Evolutionary conservation across 768 basidiomycete genomes (phyloP).

Genomic region (Cystobasidium ongulense): DNA sequence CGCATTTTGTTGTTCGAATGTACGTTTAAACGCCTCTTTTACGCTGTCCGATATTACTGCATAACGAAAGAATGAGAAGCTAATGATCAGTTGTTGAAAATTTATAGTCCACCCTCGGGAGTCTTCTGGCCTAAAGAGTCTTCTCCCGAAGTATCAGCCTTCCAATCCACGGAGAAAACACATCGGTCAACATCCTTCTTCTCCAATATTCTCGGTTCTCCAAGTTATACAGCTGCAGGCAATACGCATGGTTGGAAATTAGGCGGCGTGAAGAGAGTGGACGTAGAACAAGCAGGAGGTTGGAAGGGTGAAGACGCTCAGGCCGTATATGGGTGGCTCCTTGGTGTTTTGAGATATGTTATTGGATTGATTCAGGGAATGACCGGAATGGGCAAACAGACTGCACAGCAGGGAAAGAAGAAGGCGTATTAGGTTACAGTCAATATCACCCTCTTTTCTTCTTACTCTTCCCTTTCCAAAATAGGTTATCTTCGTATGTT

Average conservation of each 20-base stretch:
- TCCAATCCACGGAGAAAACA: not conserved
- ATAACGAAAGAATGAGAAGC: no score
- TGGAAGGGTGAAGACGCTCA: constrained; percentile 23
- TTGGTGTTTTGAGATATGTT: not conserved
- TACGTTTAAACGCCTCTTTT: no score
- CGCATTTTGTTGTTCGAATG: constrained; percentile 20
- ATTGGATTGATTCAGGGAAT: constrained; percentile 4
- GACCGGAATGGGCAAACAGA: not conserved
- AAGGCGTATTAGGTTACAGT: not conserved
- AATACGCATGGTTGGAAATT: constrained; percentile 21
- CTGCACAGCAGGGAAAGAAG: constrained; percentile 10
- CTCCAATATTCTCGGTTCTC: constrained; percentile 19
- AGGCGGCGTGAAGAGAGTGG: constrained; percentile 24
- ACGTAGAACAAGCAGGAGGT: constrained; percentile 23
- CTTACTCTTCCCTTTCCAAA: no score
- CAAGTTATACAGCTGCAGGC: not conserved
- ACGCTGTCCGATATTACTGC: no score
- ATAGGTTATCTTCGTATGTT: no score
- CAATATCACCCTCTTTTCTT: not conserved
- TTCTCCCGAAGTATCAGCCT: not conserved
- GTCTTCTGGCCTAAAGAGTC: constrained; percentile 17
- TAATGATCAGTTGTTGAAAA: not conserved
- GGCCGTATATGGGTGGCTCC: not conserved
- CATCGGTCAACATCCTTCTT: constrained; percentile 11
- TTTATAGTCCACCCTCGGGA: constrained; percentile 18